Evolutionary conservation across 2,329 filamentous ascomycete species (phyloP).

Genomic region (Boeremia lycopersici): DNA sequence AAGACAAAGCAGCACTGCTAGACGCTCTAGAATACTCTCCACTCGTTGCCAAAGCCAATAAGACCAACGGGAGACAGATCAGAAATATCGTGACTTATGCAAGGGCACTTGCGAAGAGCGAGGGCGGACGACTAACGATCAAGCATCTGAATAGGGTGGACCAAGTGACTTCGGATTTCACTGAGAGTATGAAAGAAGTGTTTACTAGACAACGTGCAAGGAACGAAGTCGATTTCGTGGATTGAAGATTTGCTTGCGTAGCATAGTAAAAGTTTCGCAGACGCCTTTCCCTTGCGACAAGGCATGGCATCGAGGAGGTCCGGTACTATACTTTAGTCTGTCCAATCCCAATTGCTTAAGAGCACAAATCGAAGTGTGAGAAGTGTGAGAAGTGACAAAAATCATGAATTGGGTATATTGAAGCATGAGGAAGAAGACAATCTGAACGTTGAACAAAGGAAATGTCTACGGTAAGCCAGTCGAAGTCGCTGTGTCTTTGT

Average conservation of each 20-base stretch:
- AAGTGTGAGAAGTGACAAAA: too few relatives aligned
- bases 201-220: neutral
- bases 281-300: too few relatives aligned
- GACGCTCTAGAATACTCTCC: slow-evolving; percentile 28
- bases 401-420: too few relatives aligned
- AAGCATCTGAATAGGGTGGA: slow-evolving; percentile 12
- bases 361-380: too few relatives aligned
- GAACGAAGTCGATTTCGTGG: neutral
- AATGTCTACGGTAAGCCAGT: neutral
- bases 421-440: too few relatives aligned
- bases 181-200: slow-evolving; percentile 16
- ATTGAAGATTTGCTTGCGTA: neutral
- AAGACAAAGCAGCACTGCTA: slow-evolving; percentile 36
- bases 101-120: slow-evolving; percentile 18
- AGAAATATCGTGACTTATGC: slow-evolving; percentile 41
- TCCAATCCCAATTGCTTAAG: too few relatives aligned
- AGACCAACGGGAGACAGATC: slow-evolving; percentile 51
- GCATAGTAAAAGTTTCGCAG: too few relatives aligned
- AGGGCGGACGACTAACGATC: slow-evolving; percentile 1
- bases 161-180: slow-evolving; percentile 13
- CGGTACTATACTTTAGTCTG: too few relatives aligned
- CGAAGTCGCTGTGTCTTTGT: too few relatives aligned
- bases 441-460: too few relatives aligned
- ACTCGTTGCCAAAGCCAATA: slow-evolving; percentile 17
- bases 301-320: too few relatives aligned